phyloP scores from a whole-genome alignment of 306 rosid species.

The Rosa lucieae region DNA sequence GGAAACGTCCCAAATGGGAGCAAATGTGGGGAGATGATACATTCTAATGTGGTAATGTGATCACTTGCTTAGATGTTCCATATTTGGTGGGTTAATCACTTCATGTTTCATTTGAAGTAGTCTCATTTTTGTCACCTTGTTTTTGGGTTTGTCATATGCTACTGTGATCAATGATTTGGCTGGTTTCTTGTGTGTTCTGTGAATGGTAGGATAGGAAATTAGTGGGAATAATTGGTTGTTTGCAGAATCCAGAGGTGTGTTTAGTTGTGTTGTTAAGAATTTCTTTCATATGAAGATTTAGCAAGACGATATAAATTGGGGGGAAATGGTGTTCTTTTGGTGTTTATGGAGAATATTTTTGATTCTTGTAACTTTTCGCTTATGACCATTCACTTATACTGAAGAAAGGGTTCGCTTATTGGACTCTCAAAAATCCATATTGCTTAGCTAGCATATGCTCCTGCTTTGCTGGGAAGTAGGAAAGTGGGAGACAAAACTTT shows the following conservation, averaged over 20 bases:
- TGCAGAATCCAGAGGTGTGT: conserved; percentile 1
- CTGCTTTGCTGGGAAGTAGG: no score
- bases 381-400: background rate
- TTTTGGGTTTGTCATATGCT: background rate
- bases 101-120: background rate
- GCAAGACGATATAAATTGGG: background rate
- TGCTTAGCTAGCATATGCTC: background rate
- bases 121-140: conserved; percentile 2
- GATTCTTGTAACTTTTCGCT: background rate
- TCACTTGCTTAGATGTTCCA: background rate
- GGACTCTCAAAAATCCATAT: background rate
- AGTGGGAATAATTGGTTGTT: background rate
- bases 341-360: background rate
- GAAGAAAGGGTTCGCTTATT: background rate
- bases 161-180: background rate
- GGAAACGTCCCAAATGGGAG: conserved; percentile 52
- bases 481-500: no score
- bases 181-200: background rate
- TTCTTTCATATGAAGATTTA: background rate
- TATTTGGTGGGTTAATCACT: background rate
- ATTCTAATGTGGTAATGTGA: background rate
- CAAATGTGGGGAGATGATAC: conserved; percentile 32
- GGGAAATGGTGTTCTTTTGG: background rate
- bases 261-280: background rate
- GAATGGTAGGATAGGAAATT: background rate